These are phyloP conservation scores for Stagonosporopsis vannaccii DNA, from an alignment of 2,329 filamentous ascomycete species.

Conservation along the genomic window DNA sequence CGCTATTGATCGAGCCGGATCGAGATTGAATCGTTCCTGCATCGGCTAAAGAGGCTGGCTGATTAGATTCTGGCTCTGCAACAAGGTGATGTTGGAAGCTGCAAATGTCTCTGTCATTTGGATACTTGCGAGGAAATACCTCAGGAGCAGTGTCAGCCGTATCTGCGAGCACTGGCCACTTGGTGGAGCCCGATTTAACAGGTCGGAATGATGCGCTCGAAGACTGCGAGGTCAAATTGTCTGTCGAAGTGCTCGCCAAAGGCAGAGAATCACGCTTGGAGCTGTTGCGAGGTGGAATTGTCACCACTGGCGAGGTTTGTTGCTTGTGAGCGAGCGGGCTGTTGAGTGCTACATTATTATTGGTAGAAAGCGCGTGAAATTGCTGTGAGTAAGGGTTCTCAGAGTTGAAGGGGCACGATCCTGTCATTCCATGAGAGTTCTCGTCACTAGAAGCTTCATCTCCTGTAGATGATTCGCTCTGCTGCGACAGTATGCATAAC, in stretches of 20 bases:
- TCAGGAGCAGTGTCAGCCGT: background rate
- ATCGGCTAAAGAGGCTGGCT: background rate
- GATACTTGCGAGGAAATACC: too few relatives aligned
- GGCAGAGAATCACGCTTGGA: constrained; percentile 28
- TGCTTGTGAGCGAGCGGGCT: constrained; percentile 17
- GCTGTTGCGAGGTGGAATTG: constrained; percentile 25
- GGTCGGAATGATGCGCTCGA: constrained; percentile 1
- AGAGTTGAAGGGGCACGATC: constrained; percentile 1
- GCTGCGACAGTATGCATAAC: background rate
- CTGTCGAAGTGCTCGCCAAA: background rate
- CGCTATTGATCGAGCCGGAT: constrained; percentile 9
- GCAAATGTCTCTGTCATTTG: background rate
- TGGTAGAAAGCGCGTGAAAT: constrained; percentile 24
- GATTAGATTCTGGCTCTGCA: background rate
- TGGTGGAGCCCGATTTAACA: constrained; percentile 13
- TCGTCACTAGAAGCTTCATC: background rate
- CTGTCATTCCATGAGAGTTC: background rate
- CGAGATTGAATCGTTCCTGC: background rate
- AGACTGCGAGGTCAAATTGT: background rate
- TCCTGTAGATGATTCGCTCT: background rate
- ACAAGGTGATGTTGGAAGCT: background rate
- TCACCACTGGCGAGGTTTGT: background rate
- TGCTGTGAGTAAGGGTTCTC: constrained; percentile 11
- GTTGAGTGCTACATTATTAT: constrained; percentile 7
- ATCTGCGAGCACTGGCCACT: constrained; percentile 24